A percentile compares a stretch with the other conserved stretches of the same genome.
These are phyloP conservation scores for Omphalea diandra DNA, from an alignment of 441 rosid species.

Conservation along the genomic window DNA sequence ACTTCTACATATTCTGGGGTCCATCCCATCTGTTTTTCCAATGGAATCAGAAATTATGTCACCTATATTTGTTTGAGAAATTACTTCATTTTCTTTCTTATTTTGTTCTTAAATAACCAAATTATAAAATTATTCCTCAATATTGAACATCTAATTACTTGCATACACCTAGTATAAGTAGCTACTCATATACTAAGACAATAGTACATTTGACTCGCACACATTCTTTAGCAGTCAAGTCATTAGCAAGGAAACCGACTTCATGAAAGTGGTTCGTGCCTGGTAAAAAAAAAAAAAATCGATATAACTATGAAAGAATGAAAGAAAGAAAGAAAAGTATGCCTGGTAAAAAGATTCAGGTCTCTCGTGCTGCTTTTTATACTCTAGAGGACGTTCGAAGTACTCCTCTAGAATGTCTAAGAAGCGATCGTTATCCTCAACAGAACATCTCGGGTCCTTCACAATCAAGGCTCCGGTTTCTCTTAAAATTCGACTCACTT, in stretches of 20 bases:
- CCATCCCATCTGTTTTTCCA: conserved; percentile 70
- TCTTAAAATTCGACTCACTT: conserved; percentile 66
- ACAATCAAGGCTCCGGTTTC: conserved; percentile 86
- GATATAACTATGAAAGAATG: background rate
- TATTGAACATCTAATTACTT: no score
- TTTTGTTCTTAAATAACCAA: no score
- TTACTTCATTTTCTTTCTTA: no score
- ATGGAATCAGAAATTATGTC: conserved; percentile 15
- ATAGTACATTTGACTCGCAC: no score
- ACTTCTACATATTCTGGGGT: conserved; percentile 96
- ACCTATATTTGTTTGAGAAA: no score
- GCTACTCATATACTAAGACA: no score
- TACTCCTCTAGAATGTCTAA: conserved; percentile 94
- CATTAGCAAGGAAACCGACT: no score
- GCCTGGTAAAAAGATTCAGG: conserved; percentile 91
- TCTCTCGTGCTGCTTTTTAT: conserved; percentile 71
- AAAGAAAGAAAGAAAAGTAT: background rate
- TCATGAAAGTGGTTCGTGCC: no score
- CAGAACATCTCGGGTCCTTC: conserved; percentile 84
- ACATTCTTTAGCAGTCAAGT: no score
- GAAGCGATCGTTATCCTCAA: conserved; percentile 79
- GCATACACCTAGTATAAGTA: no score
- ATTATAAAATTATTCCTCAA: no score
- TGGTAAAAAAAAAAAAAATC: background rate
- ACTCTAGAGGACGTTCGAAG: conserved; percentile 57